Percentiles rank a stretch among this genome's conserved stretches.
These are phyloP conservation scores for Limnanthes douglasii DNA, from an alignment of 345 rosid species.

Conservation along the genomic window DNA sequence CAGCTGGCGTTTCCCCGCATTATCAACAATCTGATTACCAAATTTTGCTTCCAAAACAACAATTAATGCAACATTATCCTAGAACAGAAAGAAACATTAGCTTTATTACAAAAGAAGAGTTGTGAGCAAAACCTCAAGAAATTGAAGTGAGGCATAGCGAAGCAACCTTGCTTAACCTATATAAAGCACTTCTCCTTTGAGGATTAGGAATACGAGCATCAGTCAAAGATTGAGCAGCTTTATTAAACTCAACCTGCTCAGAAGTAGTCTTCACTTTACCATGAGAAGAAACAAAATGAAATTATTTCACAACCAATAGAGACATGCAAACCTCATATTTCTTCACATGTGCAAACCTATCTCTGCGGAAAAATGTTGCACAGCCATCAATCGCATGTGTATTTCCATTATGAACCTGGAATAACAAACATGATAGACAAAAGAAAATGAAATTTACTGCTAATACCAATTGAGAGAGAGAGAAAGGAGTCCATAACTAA, in stretches of 20 bases:
- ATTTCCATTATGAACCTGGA: conserved; percentile 35
- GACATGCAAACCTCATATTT: conserved; percentile 38
- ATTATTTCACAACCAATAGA: background rate
- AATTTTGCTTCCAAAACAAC: conserved; percentile 50
- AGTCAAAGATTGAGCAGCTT: conserved; percentile 61
- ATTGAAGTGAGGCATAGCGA: conserved; percentile 1
- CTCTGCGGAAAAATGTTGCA: conserved; percentile 57
- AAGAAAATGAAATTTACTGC: background rate
- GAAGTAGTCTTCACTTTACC: background rate
- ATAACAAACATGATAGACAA: background rate
- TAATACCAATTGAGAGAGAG: background rate
- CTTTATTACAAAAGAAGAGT: background rate
- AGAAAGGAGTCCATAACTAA: conserved; percentile 3
- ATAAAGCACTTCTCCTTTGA: conserved; percentile 40
- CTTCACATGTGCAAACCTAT: conserved; percentile 49
- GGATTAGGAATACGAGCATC: conserved; percentile 45
- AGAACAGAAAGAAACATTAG: conserved; percentile 5
- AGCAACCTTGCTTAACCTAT: conserved; percentile 41
- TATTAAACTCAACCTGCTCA: conserved; percentile 55
- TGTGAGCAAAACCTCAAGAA: background rate
- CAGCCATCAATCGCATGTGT: conserved; percentile 35
- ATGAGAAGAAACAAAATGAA: background rate
- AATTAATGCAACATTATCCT: conserved; percentile 61
- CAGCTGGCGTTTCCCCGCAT: conserved; percentile 46
- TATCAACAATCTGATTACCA: conserved; percentile 40